phyloP scores from a whole-genome alignment of 805 yeast genomes.

The Wickerhamiella brachini region DNA sequence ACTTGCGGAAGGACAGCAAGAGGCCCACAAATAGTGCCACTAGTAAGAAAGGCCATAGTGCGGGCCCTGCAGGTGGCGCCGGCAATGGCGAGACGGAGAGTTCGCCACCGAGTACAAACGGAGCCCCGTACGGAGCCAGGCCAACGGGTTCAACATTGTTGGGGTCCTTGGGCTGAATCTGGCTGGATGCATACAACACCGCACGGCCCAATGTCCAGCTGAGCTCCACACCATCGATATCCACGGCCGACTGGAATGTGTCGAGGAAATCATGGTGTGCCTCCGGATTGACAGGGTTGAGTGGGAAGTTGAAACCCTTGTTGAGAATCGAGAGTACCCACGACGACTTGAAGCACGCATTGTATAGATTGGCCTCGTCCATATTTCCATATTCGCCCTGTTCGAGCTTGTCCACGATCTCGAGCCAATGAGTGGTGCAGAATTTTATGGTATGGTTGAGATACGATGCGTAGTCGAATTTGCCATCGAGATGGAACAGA shows the following conservation, averaged over 20 bases:
- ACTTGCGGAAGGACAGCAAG: neutral
- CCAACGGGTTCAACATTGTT: conserved; percentile 14
- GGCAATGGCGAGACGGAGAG: conserved; percentile 1
- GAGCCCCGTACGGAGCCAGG: conserved; percentile 7
- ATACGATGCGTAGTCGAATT: conserved; percentile 61
- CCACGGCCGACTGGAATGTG: conserved; percentile 71
- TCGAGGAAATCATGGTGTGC: conserved; percentile 26
- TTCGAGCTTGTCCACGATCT: conserved; percentile 33
- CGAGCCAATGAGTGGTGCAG: conserved; percentile 66
- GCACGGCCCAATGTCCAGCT: conserved; percentile 95
- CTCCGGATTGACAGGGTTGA: conserved; percentile 20
- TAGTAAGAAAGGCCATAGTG: neutral
- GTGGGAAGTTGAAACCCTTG: conserved; percentile 83
- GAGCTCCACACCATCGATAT: conserved; percentile 69
- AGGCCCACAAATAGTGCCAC: neutral
- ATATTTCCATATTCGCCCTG: conserved; percentile 46
- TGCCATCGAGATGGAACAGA: conserved; percentile 77
- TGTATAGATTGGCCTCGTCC: conserved; percentile 41
- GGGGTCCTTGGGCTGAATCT: conserved; percentile 26
- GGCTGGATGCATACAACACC: conserved; percentile 65
- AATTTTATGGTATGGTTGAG: conserved; percentile 52
- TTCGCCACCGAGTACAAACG: conserved; percentile 19
- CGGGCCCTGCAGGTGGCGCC: neutral
- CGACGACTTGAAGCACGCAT: conserved; percentile 86
- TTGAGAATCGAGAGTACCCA: conserved; percentile 87